A percentile compares a stretch with the other conserved stretches of the same genome.
These are phyloP conservation scores for Flaveria robusta DNA, from an alignment of 129 eudicot species.

Conservation along the genomic window DNA sequence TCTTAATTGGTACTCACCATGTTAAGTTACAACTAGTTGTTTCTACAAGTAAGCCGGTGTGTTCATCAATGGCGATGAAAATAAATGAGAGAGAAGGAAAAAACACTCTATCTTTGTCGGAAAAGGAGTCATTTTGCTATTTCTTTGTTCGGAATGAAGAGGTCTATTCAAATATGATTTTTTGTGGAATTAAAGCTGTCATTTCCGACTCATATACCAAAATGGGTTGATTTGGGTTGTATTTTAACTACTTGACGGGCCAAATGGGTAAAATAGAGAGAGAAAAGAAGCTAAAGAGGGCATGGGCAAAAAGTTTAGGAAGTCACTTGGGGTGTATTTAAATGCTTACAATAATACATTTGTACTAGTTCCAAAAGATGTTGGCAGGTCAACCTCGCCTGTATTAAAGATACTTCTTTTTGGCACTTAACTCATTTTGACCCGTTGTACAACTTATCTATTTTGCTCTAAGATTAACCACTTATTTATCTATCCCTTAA, in stretches of 20 bases:
- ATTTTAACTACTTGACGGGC: not conserved
- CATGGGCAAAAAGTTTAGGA: not conserved
- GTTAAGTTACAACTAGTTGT: not conserved
- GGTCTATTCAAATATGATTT: too few species aligned
- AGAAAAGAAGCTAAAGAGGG: not conserved
- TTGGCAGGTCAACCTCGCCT: not conserved
- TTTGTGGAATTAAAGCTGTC: too few species aligned
- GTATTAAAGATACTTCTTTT: too few species aligned
- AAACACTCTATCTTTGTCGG: too few species aligned
- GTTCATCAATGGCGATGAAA: not conserved
- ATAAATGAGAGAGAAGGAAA: not conserved
- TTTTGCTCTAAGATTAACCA: too few species aligned
- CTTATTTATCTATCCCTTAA: too few species aligned
- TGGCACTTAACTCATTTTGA: too few species aligned
- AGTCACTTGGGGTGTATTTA: not conserved
- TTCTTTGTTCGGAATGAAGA: too few species aligned
- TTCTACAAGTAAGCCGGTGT: not conserved
- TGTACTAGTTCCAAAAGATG: not conserved
- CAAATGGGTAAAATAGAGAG: not conserved
- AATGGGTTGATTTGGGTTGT: not conserved
- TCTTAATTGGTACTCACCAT: not conserved
- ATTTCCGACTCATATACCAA: not conserved
- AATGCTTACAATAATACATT: not conserved
- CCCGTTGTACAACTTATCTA: too few species aligned
- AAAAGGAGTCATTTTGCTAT: too few species aligned